Evolutionary conservation across 352 stramenopile species (phyloP).

Genomic region (Phytophthora sansomeana): DNA sequence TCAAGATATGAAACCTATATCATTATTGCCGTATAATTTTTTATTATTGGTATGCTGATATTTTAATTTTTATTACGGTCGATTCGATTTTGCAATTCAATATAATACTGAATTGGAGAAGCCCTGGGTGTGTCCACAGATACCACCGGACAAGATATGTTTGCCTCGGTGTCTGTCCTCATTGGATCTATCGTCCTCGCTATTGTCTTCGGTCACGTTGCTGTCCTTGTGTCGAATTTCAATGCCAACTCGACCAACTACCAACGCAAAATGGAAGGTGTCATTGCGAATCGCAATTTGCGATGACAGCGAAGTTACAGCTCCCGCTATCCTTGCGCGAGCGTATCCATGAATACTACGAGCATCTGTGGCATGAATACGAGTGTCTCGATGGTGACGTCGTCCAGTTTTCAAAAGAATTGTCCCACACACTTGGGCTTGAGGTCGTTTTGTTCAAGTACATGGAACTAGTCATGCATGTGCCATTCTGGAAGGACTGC

Average conservation of each 20-base stretch:
- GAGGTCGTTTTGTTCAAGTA: slow-evolving; percentile 72
- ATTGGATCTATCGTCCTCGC: slow-evolving; percentile 63
- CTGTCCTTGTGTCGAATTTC: slow-evolving; percentile 68
- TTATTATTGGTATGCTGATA: no score
- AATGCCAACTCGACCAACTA: slow-evolving; percentile 62
- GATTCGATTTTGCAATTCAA: no score
- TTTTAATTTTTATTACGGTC: no score
- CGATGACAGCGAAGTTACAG: slow-evolving; percentile 58
- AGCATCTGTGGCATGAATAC: slow-evolving; percentile 72
- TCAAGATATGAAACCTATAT: no score
- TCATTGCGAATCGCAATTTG: no score
- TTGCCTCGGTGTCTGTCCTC: slow-evolving; percentile 51
- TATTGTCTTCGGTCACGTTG: slow-evolving; percentile 71
- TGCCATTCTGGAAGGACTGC: slow-evolving; percentile 64
- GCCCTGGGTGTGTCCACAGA: slow-evolving; percentile 39
- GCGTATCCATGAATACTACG: slow-evolving; percentile 72
- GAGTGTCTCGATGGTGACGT: slow-evolving; percentile 68
- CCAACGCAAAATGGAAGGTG: slow-evolving; percentile 69
- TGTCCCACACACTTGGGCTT: slow-evolving; percentile 62
- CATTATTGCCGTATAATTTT: no score
- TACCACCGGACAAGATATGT: slow-evolving; percentile 44
- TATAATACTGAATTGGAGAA: no score
- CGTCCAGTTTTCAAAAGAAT: slow-evolving; percentile 52
- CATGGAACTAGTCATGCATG: slow-evolving; percentile 67
- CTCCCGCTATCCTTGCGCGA: slow-evolving; percentile 58